These are phyloP conservation scores for Citrus cavaleriei DNA, from an alignment of 345 rosid genomes.

Conservation along the genomic window DNA sequence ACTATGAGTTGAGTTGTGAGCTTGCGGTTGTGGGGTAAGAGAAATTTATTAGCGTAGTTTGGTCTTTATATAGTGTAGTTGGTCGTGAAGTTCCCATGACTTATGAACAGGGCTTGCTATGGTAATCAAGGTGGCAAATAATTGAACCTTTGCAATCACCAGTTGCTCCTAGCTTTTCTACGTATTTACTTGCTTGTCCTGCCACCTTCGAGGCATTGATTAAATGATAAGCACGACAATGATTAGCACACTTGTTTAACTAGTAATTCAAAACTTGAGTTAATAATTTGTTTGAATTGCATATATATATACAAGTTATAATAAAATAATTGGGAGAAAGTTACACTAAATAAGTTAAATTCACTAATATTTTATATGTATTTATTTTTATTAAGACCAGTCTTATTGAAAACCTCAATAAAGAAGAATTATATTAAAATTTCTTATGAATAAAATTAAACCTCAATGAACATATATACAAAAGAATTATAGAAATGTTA, in stretches of 20 bases:
- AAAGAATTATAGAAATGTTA: too few relatives aligned
- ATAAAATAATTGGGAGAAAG: too few relatives aligned
- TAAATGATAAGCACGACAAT: background rate
- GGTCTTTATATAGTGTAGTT: background rate
- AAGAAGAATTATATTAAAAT: too few relatives aligned
- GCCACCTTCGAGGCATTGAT: background rate
- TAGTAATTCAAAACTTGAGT: background rate
- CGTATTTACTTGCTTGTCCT: slow-evolving; percentile 18
- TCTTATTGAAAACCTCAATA: too few relatives aligned
- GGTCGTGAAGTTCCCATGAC: slow-evolving; percentile 7
- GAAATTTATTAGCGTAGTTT: background rate
- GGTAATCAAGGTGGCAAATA: slow-evolving; percentile 20
- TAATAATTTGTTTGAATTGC: background rate
- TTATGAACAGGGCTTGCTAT: slow-evolving; percentile 14
- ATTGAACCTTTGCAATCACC: slow-evolving; percentile 18
- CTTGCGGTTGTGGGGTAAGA: background rate
- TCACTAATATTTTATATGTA: too few relatives aligned
- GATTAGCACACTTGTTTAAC: background rate
- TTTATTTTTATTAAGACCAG: too few relatives aligned
- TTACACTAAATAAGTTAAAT: too few relatives aligned
- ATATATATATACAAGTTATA: background rate
- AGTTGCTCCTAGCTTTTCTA: background rate
- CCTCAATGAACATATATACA: too few relatives aligned
- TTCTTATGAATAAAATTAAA: too few relatives aligned
- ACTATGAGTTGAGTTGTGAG: background rate